Conservation (phyloP, 805 yeast species). For the Clavispora fructus region DNA sequence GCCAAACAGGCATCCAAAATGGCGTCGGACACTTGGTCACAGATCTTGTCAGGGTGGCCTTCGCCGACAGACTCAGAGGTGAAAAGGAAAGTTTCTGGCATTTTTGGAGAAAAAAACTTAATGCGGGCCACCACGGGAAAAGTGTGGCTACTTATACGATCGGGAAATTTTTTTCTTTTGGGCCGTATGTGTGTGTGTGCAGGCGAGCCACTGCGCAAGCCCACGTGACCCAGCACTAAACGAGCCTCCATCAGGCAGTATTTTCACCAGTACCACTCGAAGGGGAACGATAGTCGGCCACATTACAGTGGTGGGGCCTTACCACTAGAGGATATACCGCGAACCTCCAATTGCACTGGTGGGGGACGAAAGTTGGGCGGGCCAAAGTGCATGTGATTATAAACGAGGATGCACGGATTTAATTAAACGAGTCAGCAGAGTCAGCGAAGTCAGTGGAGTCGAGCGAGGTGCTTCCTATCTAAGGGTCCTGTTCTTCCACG, state of each 20-base stretch:
- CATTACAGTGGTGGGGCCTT: no score
- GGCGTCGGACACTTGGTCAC: conserved; percentile 99
- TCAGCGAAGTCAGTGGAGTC: not conserved
- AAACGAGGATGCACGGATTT: not conserved
- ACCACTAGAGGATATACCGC: no score
- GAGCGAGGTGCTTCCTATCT: no score
- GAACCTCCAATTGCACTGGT: not conserved
- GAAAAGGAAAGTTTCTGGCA: conserved; percentile 48
- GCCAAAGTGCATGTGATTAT: not conserved
- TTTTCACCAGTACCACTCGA: no score
- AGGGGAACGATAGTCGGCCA: no score
- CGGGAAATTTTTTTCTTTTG: not conserved
- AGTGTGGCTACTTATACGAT: conserved; percentile 2
- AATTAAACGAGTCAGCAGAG: not conserved
- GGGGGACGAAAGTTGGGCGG: not conserved
- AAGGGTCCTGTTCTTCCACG: no score
- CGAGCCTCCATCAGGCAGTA: not conserved
- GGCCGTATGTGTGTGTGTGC: not conserved
- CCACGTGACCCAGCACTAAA: not conserved
- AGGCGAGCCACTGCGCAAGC: not conserved
- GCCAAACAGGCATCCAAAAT: conserved; percentile 95
- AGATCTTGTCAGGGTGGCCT: conserved; percentile 93
- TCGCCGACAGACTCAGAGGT: conserved; percentile 92
- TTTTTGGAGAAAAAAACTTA: conserved; percentile 3
- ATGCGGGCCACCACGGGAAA: not conserved